Base-by-base conservation (phyloP, 1,284 basidiomycete genomes). In the Boletus smithii region DNA sequence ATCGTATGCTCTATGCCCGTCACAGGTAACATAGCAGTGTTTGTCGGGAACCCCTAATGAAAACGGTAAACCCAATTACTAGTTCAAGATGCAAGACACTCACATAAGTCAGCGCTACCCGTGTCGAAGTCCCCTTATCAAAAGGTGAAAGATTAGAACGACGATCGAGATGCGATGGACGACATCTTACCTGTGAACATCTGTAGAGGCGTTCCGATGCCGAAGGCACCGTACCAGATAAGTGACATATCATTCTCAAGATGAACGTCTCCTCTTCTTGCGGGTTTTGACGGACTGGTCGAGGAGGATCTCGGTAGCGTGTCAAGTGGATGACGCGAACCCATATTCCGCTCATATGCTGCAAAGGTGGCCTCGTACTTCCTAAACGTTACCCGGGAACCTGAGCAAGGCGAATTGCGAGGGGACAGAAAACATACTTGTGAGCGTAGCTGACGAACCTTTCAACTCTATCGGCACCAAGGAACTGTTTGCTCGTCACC, bases 81-180 rank as follows among this genome's bases (percentile, higher is more conserved):
- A 0, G 6, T n/a, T 20, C n/a, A 29, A n/a, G 8, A 22, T 17
- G 11, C 20, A 22, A 13, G 22, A 18, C 9, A 48, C 51, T 44
- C 37, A 53, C 48, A 49, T 23, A 72, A 55, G 51, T 61, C 44
- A 30, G 46, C 44, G 20, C 58, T 56, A 44, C 71, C 70, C 11
- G 71, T 73, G 49, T 73, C 72, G 41, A 72, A 70, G 46, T 69
- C 69, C 49, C 69, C 70, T 72, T 36, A 6, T 56, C 18, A 29
- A 31, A 36, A 4, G n/a, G 11, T 17, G 13, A 38, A 23, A n/a
- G 1, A 24, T 49, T 32, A 46, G 47, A 2, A 59, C 8, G 9
- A 8, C 6, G 13, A 29, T n/a, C 16, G 17, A 37, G 9, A 31
- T 23, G 10, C 0, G 61, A 48, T 18, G 10, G n/a, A 7, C 3